A percentile compares a stretch with the other conserved stretches of the same genome.
Conservation (phyloP, 306 rosid species). For the Cucurbita maxima region DNA sequence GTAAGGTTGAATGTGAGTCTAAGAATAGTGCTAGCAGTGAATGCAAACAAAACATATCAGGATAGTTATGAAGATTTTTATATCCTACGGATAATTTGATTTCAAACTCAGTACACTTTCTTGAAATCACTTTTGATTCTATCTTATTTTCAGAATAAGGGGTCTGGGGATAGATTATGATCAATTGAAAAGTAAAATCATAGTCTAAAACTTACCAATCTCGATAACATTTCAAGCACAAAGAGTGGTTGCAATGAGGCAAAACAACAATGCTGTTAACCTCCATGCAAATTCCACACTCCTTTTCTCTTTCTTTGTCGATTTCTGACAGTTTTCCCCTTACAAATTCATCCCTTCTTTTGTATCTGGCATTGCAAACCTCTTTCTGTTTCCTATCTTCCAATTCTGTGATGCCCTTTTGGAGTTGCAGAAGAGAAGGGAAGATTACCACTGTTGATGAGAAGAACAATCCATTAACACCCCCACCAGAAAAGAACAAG, state of each 20-base stretch:
- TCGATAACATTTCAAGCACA: slow-evolving; percentile 66
- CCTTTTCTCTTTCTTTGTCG: slow-evolving; percentile 77
- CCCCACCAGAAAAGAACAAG: background rate
- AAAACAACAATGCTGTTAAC: slow-evolving; percentile 59
- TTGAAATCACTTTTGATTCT: background rate
- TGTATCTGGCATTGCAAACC: slow-evolving; percentile 30
- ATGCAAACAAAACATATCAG: background rate
- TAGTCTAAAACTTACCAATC: slow-evolving; percentile 43
- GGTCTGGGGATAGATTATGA: background rate
- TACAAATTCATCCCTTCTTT: slow-evolving; percentile 31
- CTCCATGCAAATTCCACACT: slow-evolving; percentile 94
- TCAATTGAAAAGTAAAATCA: background rate
- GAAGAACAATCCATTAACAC: background rate
- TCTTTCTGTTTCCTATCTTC: slow-evolving; percentile 80
- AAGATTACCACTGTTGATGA: slow-evolving; percentile 48
- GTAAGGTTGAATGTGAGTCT: background rate
- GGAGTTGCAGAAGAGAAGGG: slow-evolving; percentile 86
- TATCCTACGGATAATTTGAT: background rate
- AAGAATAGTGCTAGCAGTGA: background rate
- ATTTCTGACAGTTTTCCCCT: slow-evolving; percentile 34
- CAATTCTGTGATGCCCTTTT: slow-evolving; percentile 71
- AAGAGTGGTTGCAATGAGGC: slow-evolving; percentile 69
- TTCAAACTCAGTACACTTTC: background rate
- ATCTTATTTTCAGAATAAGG: background rate
- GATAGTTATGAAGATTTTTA: background rate